Base-by-base conservation (phyloP, 371 early-diverging fungal species). In the Syncephalastrum sp. region DNA sequence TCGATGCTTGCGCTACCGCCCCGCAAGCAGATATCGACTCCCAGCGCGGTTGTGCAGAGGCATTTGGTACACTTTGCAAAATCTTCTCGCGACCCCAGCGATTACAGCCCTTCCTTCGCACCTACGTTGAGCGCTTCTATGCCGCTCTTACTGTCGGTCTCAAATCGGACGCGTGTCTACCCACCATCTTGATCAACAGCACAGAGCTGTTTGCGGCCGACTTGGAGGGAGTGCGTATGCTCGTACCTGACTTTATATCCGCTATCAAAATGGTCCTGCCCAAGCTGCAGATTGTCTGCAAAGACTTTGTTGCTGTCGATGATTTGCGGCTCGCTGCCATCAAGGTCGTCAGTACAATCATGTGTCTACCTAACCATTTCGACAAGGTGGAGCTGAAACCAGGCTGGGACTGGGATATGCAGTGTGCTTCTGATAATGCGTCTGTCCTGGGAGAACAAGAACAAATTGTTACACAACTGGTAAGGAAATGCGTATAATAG, bases 121-220 rank as follows among this genome's bases (percentile, higher is more conserved):
- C 81, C 0, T 89, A 91, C 61, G 77, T 90, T 21, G 85, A 87
- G 42, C 76, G 85, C 17, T 91, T 91, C 51, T 93, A 93, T 71
- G 75, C 72, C n/a, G 75, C 82, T 1, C 60, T 91, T 10, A 69
- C 61, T 3, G 75, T 75, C 10, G 89, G 89, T 1, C 64, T 90
- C 5, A 70, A 81, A 49, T 74, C 77, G 16, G 87, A 83, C 54
- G 74, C 75, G 27, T 83, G 87, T 17, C 64, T 91, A 8, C 87
- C 89, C 4, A 80, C 88, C 12, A 85, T 91, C 27, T 56, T 91
- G 10, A 54, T 84, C 21, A 84, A 85, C 49, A 79, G 83, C 41
- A 75, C 76, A 15, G 77, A 78, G 17, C 60, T 92, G 13, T 91
- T 92, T 65, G 75, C 84, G 0, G 74, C 76, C 15, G 86, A 88